phyloP scores from a whole-genome alignment of 1,284 basidiomycete species.

The Moesziomyces sp. region DNA sequence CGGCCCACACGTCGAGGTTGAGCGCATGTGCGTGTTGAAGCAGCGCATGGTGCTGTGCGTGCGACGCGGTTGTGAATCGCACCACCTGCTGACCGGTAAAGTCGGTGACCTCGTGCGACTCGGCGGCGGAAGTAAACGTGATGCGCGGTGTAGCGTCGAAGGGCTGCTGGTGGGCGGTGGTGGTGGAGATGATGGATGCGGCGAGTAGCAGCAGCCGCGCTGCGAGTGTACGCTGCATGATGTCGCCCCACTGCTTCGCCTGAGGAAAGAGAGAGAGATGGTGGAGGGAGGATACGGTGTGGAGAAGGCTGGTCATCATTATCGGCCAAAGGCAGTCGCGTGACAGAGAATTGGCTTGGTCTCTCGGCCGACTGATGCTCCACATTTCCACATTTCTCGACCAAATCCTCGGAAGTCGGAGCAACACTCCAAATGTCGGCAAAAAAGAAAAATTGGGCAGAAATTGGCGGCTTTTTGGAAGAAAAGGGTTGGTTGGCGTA shows the following conservation, averaged over 20 bases:
- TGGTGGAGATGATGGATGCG: neutral
- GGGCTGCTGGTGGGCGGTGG: conserved; percentile 11
- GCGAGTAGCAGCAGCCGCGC: conserved; percentile 14
- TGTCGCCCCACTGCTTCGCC: neutral
- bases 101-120: neutral
- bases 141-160: conserved; percentile 13
- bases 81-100: conserved; percentile 38
- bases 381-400: neutral
- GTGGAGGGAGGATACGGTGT: neutral
- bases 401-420: no score
- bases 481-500: neutral
- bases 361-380: no score
- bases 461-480: neutral
- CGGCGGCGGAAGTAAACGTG: conserved; percentile 14
- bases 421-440: no score
- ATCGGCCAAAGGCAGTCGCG: no score
- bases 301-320: neutral
- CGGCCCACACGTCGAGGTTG: conserved; percentile 35
- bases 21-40: conserved; percentile 12
- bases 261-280: no score
- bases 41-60: conserved; percentile 7
- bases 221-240: conserved; percentile 21
- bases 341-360: no score
- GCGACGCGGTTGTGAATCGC: conserved; percentile 20
- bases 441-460: neutral